Conservation (phyloP, 306 rosid species). For the Citrullus mucosospermus region DNA sequence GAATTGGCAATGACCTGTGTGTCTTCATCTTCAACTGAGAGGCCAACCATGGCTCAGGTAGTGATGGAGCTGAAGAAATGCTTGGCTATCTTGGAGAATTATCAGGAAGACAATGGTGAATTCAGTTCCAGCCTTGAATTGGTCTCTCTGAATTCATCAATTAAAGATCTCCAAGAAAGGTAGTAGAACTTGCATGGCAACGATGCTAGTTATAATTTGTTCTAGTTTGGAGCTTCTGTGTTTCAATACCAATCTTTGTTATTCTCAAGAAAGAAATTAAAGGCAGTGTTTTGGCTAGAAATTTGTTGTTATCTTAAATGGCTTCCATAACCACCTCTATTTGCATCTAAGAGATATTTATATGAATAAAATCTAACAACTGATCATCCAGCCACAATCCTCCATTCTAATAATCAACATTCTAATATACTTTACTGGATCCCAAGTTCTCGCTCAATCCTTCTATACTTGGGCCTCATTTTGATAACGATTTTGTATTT, state of each 20-base stretch:
- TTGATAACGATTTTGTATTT: too few relatives aligned
- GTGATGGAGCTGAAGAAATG: conserved; percentile 34
- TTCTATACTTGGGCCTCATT: not conserved
- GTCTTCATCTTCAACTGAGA: not conserved
- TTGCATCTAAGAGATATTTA: not conserved
- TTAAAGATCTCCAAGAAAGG: not conserved
- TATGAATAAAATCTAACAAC: not conserved
- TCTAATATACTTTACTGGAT: not conserved
- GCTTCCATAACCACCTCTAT: not conserved
- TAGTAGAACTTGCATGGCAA: not conserved
- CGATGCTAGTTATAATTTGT: not conserved
- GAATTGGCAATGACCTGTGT: conserved; percentile 43
- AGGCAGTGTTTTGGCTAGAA: not conserved
- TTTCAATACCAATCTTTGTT: not conserved
- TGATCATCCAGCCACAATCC: not conserved
- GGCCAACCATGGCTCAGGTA: conserved; percentile 42
- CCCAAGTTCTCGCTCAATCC: not conserved
- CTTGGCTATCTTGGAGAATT: conserved; percentile 8
- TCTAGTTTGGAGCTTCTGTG: not conserved
- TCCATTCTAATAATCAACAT: not conserved
- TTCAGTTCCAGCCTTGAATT: not conserved
- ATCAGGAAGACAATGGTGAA: not conserved
- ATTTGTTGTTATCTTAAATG: not conserved
- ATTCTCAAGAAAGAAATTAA: not conserved
- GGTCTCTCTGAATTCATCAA: not conserved